Base-by-base conservation (phyloP, 2,329 filamentous ascomycete genomes). In the Akanthomyces uredinophilus region DNA sequence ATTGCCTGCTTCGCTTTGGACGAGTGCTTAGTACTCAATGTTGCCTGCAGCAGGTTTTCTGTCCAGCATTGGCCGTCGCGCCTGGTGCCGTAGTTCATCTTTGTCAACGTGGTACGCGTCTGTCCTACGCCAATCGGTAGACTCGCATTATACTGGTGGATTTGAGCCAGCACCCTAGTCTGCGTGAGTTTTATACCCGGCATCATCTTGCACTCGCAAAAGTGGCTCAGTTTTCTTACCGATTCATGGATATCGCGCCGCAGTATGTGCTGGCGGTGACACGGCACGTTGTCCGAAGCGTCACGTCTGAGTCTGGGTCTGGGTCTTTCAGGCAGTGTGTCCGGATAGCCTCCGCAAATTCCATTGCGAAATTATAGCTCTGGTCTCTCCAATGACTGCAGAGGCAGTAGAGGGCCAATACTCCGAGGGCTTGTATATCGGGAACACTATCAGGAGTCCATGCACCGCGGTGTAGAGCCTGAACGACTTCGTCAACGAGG, bases 241-340 rank as follows among this genome's bases (percentile, higher is more conserved):
- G 47, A 20, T 52, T 60, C 24, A 60, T 22, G 4, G 57, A 52
- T 32, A 60, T 60, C 13, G 57, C 57, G 27, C 57, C 57, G 46
- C 57, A 60, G 39, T 51, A 60, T 20, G 47, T 52, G 37, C 46
- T 60, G 11, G 47, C 57, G 4, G 16, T 24, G 22, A 24, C n/a
- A 27, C 35, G 32, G 11, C 37, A 37, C n/a, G 5, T 29, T 14
- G 16, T 41, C 22, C 16, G 14, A 11, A n/a, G 4, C 8, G 16
- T n/a, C 2, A n/a, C n/a, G 6, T 14, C 24, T n/a, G 14, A 6
- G 5, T 10, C 8, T 2, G 11, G 10, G 41, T 50, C 4, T 29
- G n/a, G n/a, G n/a, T n/a, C n/a, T n/a, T n/a, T n/a, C 0, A 50
- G 13, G 37, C 57, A 44, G 7, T 29, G 20, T n/a, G 53, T 60